Base-by-base conservation (phyloP, 176 grass and related monocot genomes). In the Musa itinerans region DNA sequence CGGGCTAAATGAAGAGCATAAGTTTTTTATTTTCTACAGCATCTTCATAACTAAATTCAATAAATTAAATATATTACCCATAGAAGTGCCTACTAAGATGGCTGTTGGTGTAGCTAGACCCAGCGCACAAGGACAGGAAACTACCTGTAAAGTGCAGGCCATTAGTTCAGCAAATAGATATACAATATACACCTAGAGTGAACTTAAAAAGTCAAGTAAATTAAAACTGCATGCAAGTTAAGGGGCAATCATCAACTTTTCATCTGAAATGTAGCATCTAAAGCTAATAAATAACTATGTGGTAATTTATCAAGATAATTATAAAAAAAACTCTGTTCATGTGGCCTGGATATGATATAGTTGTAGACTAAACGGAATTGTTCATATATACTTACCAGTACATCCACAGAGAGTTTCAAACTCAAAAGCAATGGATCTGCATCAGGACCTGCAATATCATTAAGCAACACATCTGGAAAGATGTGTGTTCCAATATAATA, bases 71-170 rank as follows among this genome's bases (percentile, higher is more conserved):
- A 85, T 79, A 53, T 86, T 91, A 97, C 94, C 94, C 23, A 93
- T 69, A 52, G 94, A 97, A 79, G 90, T 97, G 83, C 94, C 94
- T 69, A 97, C 89, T 70, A 97, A 86, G 82, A 97, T 97, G 75
- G 94, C 94, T 69, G 94, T 93, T 80, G 94, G 94, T 29, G 94
- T 97, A 81, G 90, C 94, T 80, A 97, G 85, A 58, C 94, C 94
- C 52, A 97, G 88, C 1, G 94, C 94, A 89, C 94, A 97, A 14
- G 94, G 94, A 70, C 94, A 97, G 0, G 94, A 97, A 91, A 97
- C 90, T 71, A 93, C 94, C 94, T 97, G 67, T 8, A 76, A 85
- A 74, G 23, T 85, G 63, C 57, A 54, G 71, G 20, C 1, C 20
- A 59, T 75, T 8, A 67, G 71, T 81, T 34, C 68, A 75, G 74